Evolutionary conservation across 2,329 filamentous ascomycete genomes (phyloP).

Genomic region (Fusarium liriodendri): DNA sequence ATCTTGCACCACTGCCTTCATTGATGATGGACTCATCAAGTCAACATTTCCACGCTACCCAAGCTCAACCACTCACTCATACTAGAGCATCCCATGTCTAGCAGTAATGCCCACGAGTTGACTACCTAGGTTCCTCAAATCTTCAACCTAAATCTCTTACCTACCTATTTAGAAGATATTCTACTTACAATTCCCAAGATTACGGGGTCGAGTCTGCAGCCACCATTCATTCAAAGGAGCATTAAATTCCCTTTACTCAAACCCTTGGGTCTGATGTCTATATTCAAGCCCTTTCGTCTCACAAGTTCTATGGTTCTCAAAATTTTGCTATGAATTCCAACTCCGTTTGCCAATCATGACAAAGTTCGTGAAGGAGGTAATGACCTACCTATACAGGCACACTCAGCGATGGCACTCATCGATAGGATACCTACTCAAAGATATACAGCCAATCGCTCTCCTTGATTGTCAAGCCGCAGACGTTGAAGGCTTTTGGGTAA

Average conservation of each 20-base stretch:
- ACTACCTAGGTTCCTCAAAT: neutral
- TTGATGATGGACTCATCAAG: neutral
- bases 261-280: neutral
- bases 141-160: neutral
- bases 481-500: neutral
- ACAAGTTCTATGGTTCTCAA: neutral
- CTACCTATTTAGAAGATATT: no score
- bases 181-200: neutral
- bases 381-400: neutral
- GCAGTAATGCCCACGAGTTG: neutral
- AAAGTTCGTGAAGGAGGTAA: neutral
- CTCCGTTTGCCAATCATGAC: neutral
- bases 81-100: neutral
- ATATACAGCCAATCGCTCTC: neutral
- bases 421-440: neutral
- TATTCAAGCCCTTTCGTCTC: neutral
- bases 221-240: neutral
- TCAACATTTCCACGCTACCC: neutral
- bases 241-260: neutral
- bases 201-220: no score
- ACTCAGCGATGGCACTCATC: neutral
- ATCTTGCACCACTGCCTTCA: neutral
- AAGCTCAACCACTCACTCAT: neutral
- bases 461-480: no score
- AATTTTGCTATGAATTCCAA: no score